These are phyloP conservation scores for Tylopilus intermedius DNA, from an alignment of 768 basidiomycete genomes.

Conservation along the genomic window DNA sequence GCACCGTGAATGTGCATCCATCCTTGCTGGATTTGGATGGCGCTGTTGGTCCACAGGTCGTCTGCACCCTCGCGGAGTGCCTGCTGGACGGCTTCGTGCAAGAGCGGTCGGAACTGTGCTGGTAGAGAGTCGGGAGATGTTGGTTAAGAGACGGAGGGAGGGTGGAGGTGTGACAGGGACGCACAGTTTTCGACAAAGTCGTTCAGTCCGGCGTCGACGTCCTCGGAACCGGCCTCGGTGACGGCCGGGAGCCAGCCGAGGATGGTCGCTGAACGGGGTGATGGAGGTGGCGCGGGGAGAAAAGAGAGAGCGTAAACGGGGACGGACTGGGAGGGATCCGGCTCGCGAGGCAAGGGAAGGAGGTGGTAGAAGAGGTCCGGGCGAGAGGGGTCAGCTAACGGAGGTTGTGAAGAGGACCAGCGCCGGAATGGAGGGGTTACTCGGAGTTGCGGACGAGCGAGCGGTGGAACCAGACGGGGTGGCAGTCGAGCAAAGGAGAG, in stretches of 20 bases:
- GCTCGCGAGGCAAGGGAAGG: constrained; percentile 46
- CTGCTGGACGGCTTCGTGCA: constrained; percentile 56
- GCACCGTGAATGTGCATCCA: constrained; percentile 82
- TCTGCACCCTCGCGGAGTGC: constrained; percentile 57
- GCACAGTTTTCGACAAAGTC: constrained; percentile 72
- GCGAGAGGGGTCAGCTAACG: constrained; percentile 50
- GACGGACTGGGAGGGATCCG: constrained; percentile 32
- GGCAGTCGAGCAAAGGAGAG: no score
- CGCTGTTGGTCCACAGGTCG: constrained; percentile 60
- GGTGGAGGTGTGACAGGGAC: constrained; percentile 18
- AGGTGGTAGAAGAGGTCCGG: constrained; percentile 70
- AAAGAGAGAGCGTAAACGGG: constrained; percentile 68
- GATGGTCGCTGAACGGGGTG: constrained; percentile 45
- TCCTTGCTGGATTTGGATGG: constrained; percentile 62
- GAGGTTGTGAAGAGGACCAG: constrained; percentile 4
- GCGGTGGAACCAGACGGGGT: no score
- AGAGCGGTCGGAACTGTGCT: constrained; percentile 56
- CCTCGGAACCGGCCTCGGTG: constrained; percentile 24
- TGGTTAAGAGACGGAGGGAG: background rate
- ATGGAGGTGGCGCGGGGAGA: constrained; percentile 41
- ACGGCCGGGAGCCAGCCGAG: constrained; percentile 69
- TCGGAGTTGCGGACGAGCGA: no score
- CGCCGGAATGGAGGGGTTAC: no score
- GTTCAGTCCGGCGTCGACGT: constrained; percentile 50
- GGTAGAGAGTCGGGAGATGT: background rate